Percentiles rank a stretch among this genome's conserved stretches.
Evolutionary conservation across 2,329 filamentous ascomycete species (phyloP).

Genomic region (Fusarium equiseti): DNA sequence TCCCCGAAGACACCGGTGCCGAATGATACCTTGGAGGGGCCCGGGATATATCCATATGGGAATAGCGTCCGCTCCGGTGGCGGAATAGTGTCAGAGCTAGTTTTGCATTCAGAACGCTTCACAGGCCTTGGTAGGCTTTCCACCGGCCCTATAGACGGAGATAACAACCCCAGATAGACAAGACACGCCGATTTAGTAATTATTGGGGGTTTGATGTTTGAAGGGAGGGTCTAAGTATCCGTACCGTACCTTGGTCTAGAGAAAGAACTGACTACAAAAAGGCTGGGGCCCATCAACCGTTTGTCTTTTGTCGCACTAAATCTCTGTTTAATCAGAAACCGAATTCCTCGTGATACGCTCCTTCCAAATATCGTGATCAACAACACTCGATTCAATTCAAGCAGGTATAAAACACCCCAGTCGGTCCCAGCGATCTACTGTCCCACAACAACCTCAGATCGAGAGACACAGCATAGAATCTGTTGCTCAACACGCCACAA

Average conservation of each 20-base stretch:
- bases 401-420: constrained; percentile 11
- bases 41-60: constrained; percentile 46
- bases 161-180: constrained; percentile 36
- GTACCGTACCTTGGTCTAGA: background rate
- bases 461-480: constrained; percentile 10
- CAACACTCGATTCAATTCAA: background rate
- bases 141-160: constrained; percentile 27
- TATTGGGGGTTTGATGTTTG: background rate
- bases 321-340: constrained; percentile 3
- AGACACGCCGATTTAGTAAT: constrained; percentile 13
- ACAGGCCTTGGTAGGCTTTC: background rate
- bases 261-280: constrained; percentile 6
- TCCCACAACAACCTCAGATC: constrained; percentile 13
- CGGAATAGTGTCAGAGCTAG: constrained; percentile 14
- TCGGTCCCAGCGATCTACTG: background rate
- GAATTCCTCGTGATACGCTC: constrained; percentile 2
- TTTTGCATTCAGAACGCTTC: constrained; percentile 1
- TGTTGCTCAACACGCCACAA: constrained; percentile 5
- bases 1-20: constrained; percentile 38
- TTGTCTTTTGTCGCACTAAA: constrained; percentile 3
- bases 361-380: constrained; percentile 2
- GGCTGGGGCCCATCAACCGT: background rate
- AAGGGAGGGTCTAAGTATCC: background rate
- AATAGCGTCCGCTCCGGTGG: constrained; percentile 41
- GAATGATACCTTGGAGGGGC: constrained; percentile 8